Evolutionary conservation across 306 rosid species (phyloP), one percentile per base, ranked within the genome.

Genomic region (Corylus heterophylla): DNA sequence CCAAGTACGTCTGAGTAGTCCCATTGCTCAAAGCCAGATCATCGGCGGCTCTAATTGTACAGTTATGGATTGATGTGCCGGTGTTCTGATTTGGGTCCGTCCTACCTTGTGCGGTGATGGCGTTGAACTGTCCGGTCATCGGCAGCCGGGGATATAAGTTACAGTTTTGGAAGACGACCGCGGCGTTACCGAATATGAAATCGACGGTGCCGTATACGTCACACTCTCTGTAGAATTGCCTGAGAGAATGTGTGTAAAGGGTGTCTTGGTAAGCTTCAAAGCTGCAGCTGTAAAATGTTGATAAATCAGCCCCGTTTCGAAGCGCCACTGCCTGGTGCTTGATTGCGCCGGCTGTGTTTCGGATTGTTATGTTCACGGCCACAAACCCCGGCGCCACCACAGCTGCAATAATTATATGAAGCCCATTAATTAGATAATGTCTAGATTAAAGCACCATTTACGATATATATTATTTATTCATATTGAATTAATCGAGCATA

Each of bases 141-240:
- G 98, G 95, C 13, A 92, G 86, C n/a, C 97, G 91, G 0, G 98
- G 95, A 63, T 88, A 86, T 12, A 94, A 12, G 82, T 92, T 89
- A 85, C 98, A 92, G 79, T 81, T 92, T 73, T 95, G 98, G 81
- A 95, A 82, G 0, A 95, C 96, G 20, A 85, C 95, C 35, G 93
- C 93, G 2, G 98, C 98, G 44, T 95, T 92, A 4, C 98, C 98
- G n/a, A 95, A 95, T 54, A 95, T 92, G 91, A 94, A 94, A 73
- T 94, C 98, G 2, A 94, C 97, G 0, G 98, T 94, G 14, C 98
- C 97, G 52, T 89, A 92, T 37, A 94, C 78, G 67, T 92, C 94
- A 35, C 97, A 94, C 76, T 92, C 97, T 42, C 97, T 63, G 62
- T 92, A 95, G 87, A 95, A 95, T 79, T 95, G 98, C 39, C 98